Evolutionary conservation across 2,329 filamentous ascomycete species (phyloP).

Genomic region (Pseudogymnoascus sp.): DNA sequence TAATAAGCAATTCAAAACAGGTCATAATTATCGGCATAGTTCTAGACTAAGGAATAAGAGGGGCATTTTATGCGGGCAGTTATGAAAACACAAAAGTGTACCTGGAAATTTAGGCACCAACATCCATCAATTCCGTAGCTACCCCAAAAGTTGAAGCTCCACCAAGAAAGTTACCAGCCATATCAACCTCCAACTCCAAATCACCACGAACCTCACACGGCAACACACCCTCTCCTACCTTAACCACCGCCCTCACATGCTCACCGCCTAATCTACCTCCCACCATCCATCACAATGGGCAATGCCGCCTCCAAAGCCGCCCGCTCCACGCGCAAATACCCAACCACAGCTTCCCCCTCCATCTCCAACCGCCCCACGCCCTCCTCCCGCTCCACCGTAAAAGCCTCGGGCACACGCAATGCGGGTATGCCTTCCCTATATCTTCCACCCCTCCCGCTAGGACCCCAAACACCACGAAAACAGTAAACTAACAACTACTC

Average conservation of each 20-base stretch:
- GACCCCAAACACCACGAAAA: too few relatives aligned
- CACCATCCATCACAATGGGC: neutral
- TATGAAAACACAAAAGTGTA: neutral
- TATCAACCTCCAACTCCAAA: neutral
- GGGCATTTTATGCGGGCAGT: neutral
- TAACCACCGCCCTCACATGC: neutral
- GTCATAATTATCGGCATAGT: neutral
- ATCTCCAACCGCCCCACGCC: neutral
- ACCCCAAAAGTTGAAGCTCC: conserved; percentile 6
- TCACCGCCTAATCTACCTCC: neutral
- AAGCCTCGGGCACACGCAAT: neutral
- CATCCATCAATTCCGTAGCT: neutral
- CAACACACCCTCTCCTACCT: neutral
- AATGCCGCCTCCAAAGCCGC: neutral
- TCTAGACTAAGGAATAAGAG: neutral
- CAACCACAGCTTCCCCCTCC: neutral
- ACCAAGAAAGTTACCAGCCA: neutral
- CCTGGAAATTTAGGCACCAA: neutral
- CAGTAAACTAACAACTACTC: neutral
- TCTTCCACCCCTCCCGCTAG: too few relatives aligned
- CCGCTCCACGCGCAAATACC: neutral
- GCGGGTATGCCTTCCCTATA: neutral
- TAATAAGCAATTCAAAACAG: too few relatives aligned
- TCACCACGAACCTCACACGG: neutral
- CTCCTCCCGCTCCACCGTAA: neutral